Percentiles rank a stretch among this genome's conserved stretches.
Conservation (phyloP, 768 basidiomycete genomes). For the Tephrocybe rancida region DNA sequence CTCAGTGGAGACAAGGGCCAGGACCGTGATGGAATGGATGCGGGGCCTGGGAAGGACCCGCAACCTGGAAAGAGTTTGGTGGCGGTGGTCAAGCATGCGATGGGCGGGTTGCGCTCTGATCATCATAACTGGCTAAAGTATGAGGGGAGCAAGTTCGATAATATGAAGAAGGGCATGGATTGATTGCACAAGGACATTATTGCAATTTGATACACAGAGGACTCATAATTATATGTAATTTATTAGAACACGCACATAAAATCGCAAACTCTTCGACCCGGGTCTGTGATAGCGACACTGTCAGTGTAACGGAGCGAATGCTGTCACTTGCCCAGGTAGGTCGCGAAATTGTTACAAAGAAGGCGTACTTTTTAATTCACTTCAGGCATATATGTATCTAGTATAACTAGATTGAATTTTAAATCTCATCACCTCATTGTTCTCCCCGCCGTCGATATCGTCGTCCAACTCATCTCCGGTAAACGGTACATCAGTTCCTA, state of each 20-base stretch:
- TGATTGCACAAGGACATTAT: background rate
- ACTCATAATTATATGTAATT: background rate
- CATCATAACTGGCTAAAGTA: constrained; percentile 83
- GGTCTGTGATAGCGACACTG: no score
- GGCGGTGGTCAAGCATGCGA: constrained; percentile 72
- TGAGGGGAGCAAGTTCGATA: constrained; percentile 75
- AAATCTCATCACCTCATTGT: no score
- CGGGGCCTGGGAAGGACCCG: constrained; percentile 72
- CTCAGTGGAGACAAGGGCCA: constrained; percentile 84
- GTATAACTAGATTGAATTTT: no score
- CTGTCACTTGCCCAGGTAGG: no score
- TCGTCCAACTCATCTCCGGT: no score
- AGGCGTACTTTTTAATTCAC: no score
- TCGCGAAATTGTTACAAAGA: no score
- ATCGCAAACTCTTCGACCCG: no score
- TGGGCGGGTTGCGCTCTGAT: constrained; percentile 67
- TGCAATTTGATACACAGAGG: background rate
- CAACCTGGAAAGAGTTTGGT: constrained; percentile 75
- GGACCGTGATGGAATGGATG: constrained; percentile 71
- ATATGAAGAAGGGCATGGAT: constrained; percentile 72
- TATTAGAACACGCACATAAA: background rate
- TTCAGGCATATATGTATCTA: no score
- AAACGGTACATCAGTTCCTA: no score
- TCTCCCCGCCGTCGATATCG: no score
- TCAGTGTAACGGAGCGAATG: no score